A percentile compares a stretch with the other conserved stretches of the same genome.
Evolutionary conservation across 345 rosid species (phyloP).

Genomic region (Limnanthes douglasii): DNA sequence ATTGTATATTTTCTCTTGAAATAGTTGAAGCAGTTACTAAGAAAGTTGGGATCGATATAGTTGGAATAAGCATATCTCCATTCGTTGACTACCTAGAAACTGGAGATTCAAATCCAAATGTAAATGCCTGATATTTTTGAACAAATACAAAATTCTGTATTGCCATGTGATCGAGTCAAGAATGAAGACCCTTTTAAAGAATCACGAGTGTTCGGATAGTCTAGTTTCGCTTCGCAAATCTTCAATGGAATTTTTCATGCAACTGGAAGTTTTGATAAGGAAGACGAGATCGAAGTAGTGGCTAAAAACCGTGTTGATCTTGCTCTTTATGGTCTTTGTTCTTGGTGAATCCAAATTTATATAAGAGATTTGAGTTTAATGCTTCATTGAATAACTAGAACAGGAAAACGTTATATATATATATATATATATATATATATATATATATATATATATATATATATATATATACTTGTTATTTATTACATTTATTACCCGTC

Average conservation of each 20-base stretch:
- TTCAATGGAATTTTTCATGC: conserved; percentile 43
- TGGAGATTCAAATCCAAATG: conserved; percentile 48
- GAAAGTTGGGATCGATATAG: conserved; percentile 60
- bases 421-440: too few species aligned
- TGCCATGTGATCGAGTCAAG: conserved; percentile 65
- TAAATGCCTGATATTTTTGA: conserved; percentile 49
- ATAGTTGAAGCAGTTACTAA: conserved; percentile 42
- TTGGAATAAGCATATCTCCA: conserved; percentile 61
- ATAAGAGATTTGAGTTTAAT: conserved; percentile 40
- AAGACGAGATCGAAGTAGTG: conserved; percentile 35
- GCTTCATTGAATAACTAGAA: conserved; percentile 42
- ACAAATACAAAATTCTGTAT: conserved; percentile 34
- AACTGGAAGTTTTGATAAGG: conserved; percentile 39
- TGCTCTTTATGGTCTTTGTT: conserved; percentile 44
- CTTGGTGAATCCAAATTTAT: conserved; percentile 61
- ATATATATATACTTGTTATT: too few species aligned
- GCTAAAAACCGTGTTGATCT: conserved; percentile 34
- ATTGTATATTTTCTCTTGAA: conserved; percentile 45
- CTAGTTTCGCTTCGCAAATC: conserved; percentile 44
- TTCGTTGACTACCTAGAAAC: conserved; percentile 32
- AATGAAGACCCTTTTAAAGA: conserved; percentile 21
- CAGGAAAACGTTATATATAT: conserved; percentile 25
- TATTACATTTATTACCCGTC: too few species aligned
- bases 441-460: too few species aligned
- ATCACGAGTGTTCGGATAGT: conserved; percentile 11